phyloP scores from a whole-genome alignment of 2,329 filamentous ascomycete species.

The Xylariaceae sp. region DNA sequence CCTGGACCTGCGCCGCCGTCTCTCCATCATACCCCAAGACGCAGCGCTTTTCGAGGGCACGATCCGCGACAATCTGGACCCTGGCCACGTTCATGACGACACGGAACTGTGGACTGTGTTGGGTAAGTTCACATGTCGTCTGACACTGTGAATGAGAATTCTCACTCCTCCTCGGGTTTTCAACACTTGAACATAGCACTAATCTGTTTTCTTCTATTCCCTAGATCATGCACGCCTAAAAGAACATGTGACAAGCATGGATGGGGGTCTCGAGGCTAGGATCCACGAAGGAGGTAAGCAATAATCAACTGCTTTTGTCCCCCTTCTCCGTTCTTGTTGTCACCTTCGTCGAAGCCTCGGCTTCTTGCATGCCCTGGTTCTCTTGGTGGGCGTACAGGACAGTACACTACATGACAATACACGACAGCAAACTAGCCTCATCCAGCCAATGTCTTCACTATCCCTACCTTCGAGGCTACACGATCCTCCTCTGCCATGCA shows the following conservation, averaged over 20 bases:
- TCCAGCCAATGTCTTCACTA: conserved; percentile 6
- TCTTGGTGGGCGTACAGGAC: too few relatives aligned
- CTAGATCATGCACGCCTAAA: conserved; percentile 88
- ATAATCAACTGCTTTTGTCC: conserved; percentile 11
- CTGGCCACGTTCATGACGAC: conserved; percentile 90
- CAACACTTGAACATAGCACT: conserved; percentile 29
- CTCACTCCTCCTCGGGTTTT: too few relatives aligned
- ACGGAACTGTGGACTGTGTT: conserved; percentile 95
- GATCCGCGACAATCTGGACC: conserved; percentile 91
- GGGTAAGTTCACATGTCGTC: conserved; percentile 52
- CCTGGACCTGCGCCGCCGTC: conserved; percentile 76
- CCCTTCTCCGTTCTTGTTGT: conserved; percentile 27
- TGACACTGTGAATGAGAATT: conserved; percentile 12
- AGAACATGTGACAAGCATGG: conserved; percentile 81
- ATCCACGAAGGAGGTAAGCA: conserved; percentile 91
- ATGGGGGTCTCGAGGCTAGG: conserved; percentile 81
- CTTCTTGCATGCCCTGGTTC: conserved; percentile 24
- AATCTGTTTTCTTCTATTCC: conserved; percentile 30
- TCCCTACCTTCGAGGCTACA: conserved; percentile 33
- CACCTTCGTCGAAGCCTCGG: conserved; percentile 28
- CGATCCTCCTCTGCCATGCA: conserved; percentile 25
- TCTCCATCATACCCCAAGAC: conserved; percentile 97
- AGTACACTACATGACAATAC: background rate
- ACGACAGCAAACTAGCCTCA: conserved; percentile 3
- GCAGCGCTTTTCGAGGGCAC: conserved; percentile 92